These are phyloP conservation scores for Dysphania ambrosioides DNA, from an alignment of 148 eudicot genomes.

Conservation along the genomic window DNA sequence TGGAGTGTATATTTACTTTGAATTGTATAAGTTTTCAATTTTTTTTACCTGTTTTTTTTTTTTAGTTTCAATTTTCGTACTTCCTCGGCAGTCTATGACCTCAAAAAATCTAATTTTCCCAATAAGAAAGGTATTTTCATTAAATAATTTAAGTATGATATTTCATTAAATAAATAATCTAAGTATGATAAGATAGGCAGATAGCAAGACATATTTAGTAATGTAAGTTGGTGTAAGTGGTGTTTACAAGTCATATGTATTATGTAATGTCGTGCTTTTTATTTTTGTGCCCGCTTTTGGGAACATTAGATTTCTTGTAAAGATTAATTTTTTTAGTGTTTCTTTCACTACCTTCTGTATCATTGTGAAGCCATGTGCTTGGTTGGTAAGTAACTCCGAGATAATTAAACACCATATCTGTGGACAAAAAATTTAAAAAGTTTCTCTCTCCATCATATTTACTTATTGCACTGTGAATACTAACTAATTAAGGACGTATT, in stretches of 20 bases:
- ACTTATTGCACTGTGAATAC: no score
- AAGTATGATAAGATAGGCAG: constrained; percentile 14
- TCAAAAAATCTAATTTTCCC: not conserved
- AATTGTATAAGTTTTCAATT: no score
- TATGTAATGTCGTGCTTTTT: constrained; percentile 38
- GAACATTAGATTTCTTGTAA: constrained; percentile 43
- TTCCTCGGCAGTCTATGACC: constrained; percentile 3
- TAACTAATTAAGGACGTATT: no score
- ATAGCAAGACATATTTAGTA: constrained; percentile 1
- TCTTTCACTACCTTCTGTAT: constrained; percentile 20
- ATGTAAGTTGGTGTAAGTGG: not conserved
- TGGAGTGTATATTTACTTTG: no score
- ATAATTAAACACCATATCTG: no score
- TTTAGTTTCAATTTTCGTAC: no score
- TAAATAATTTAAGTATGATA: not conserved
- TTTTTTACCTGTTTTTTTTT: no score
- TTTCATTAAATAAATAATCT: not conserved
- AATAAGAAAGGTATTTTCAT: not conserved
- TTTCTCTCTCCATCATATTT: no score
- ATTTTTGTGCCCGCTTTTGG: constrained; percentile 52
- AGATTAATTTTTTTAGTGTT: constrained; percentile 24
- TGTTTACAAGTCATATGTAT: constrained; percentile 31
- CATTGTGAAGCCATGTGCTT: constrained; percentile 25
- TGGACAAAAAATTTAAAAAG: no score
- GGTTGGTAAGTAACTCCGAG: not conserved